Conservation (phyloP, 495 filamentous ascomycete genomes). For the Penicillium waksmanii region DNA sequence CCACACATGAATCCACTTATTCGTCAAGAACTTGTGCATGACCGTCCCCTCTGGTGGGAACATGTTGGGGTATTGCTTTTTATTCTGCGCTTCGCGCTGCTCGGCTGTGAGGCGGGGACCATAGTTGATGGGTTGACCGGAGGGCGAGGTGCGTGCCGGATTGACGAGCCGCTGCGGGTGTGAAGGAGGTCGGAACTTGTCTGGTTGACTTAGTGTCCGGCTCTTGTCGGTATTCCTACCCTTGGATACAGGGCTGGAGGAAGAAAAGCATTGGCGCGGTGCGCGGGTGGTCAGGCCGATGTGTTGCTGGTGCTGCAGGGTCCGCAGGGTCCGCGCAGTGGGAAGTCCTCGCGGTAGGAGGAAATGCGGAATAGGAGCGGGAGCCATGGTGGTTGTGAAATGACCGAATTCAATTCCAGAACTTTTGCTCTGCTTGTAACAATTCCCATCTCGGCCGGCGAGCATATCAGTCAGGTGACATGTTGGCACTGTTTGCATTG, state of each 20-base stretch:
- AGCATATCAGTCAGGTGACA: no score
- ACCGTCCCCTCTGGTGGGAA: conserved; percentile 76
- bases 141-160: conserved; percentile 32
- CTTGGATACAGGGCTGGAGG: conserved; percentile 21
- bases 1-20: conserved; percentile 70
- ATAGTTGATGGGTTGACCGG: conserved; percentile 56
- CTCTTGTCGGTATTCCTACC: conserved; percentile 44
- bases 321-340: conserved; percentile 32
- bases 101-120: conserved; percentile 64
- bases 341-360: conserved; percentile 48
- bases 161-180: conserved; percentile 65
- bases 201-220: conserved; percentile 73
- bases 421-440: neutral
- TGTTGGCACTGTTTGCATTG: conserved; percentile 7
- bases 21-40: conserved; percentile 75
- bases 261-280: conserved; percentile 32
- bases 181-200: conserved; percentile 83
- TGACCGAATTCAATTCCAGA: neutral
- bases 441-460: neutral
- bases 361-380: conserved; percentile 41
- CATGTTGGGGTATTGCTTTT: conserved; percentile 77
- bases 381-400: conserved; percentile 21
- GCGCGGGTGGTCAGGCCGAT: conserved; percentile 10
- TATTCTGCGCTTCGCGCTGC: conserved; percentile 63
- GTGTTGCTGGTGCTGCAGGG: conserved; percentile 24